Conservation (phyloP, 1,284 basidiomycete genomes). For the Entoloma clypeatum region DNA sequence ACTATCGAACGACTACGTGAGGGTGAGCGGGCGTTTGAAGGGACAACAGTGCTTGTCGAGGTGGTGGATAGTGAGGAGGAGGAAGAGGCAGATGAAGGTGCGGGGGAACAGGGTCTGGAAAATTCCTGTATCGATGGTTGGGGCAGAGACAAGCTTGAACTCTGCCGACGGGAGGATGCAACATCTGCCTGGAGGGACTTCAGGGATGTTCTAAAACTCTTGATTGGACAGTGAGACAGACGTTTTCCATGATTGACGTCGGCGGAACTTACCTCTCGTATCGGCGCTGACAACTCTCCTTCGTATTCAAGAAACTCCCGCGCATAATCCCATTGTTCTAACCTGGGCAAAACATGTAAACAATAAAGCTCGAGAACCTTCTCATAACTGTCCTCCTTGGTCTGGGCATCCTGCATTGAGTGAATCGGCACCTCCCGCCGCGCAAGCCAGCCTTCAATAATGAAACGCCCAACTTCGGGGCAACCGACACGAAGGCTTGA, state of each 20-base stretch:
- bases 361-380: slow-evolving; percentile 74
- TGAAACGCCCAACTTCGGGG: slow-evolving; percentile 53
- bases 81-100: slow-evolving; percentile 48
- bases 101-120: slow-evolving; percentile 39
- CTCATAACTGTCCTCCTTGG: slow-evolving; percentile 55
- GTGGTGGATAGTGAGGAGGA: slow-evolving; percentile 56
- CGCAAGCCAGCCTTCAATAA: slow-evolving; percentile 76
- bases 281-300: slow-evolving; percentile 49
- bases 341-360: slow-evolving; percentile 62
- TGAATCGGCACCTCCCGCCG: slow-evolving; percentile 35
- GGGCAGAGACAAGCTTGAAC: slow-evolving; percentile 10
- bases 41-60: slow-evolving; percentile 54
- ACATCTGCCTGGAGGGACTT: slow-evolving; percentile 35
- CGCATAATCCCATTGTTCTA: slow-evolving; percentile 76
- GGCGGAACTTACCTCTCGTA: slow-evolving; percentile 46
- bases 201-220: slow-evolving; percentile 44
- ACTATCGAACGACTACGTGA: slow-evolving; percentile 13
- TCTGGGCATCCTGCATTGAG: slow-evolving; percentile 20
- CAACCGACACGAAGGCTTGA: slow-evolving; percentile 65
- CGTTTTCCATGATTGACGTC: slow-evolving; percentile 5
- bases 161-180: slow-evolving; percentile 26
- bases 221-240: slow-evolving; percentile 13
- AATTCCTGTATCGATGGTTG: slow-evolving; percentile 7
- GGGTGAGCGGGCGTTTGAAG: slow-evolving; percentile 32
- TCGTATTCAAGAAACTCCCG: slow-evolving; percentile 71